Base-by-base conservation (phyloP, 1,139 yeast genomes). In the Eremothecium cymbalariae region DNA sequence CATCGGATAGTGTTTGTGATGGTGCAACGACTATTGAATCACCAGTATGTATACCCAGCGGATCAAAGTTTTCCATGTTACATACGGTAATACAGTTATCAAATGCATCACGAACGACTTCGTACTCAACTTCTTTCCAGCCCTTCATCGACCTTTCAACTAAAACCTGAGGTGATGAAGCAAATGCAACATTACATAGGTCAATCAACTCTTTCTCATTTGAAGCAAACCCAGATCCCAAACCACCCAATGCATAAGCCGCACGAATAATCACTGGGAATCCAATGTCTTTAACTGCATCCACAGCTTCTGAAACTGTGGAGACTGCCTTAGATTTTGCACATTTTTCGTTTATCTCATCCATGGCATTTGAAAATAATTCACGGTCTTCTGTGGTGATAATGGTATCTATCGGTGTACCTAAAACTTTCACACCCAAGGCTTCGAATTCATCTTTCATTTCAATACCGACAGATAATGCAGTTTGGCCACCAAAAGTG, bases 11-110 rank as follows among this genome's bases (percentile, higher is more conserved):
- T 26, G 98, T 90, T 68, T 90, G 98, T 27, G 97, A 88, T 38
- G 98, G 98, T 39, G 98, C 98, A 55, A 90, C 95, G 38, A 90
- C 98, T 57, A 90, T 90, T 37, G 98, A 90, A 63, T 90, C 98
- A 72, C 98, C 98, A 45, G 98, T 90, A 63, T 90, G 98, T 55
- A 90, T 88, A 62, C 98, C 98, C 55, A 90, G 74, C 34, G 98
- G 98, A 67, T 90, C 98, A 53, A 90, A 90, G 69, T 90, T 90
- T 67, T 90, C 98, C 98, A 90, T 90, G 68, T 90, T 90, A 75
- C 98, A 90, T 44, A 90, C 98, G 36, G 98, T 90, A 57, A 90
- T 86, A 76, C 98, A 90, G 75, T 90, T 90, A 63, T 85, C 97
- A 50, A 76, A 80, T 32, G 94, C 93, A 67, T 90, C 98, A 62